Percentiles rank a stretch among this genome's conserved stretches.
Evolutionary conservation across 2,329 filamentous ascomycete species (phyloP).

Genomic region (Cadophora gregata): DNA sequence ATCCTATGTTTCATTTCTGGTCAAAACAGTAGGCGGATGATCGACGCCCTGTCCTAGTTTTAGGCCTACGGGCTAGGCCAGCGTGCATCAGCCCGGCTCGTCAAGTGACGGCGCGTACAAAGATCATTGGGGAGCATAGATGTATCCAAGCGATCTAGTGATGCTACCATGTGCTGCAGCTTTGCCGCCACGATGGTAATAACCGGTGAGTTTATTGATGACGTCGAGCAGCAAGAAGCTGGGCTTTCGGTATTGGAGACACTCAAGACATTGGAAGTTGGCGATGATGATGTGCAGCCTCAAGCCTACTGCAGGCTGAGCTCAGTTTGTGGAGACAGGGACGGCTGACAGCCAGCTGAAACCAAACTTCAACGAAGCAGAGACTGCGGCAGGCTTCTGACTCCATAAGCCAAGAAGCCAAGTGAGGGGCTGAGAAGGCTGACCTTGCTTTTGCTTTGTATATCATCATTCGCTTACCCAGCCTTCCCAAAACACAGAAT

Average conservation of each 20-base stretch:
- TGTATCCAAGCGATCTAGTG: constrained; percentile 14
- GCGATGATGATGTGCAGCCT: constrained; percentile 12
- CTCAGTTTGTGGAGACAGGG: constrained; percentile 6
- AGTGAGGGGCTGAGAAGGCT: constrained; percentile 18
- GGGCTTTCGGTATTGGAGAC: background rate
- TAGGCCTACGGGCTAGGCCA: constrained; percentile 8
- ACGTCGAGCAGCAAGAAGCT: background rate
- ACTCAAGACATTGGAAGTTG: background rate
- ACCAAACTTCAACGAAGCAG: constrained; percentile 15
- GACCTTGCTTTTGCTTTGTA: constrained; percentile 16
- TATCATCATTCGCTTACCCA: constrained; percentile 11
- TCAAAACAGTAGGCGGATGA: constrained; percentile 39
- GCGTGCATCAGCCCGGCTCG: constrained; percentile 8
- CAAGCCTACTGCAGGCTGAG: constrained; percentile 8
- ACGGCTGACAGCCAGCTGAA: constrained; percentile 17
- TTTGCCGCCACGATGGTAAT: constrained; percentile 1
- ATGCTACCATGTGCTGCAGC: constrained; percentile 16
- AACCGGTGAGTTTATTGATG: constrained; percentile 13
- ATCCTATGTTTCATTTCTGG: background rate
- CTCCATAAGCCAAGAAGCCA: constrained; percentile 17
- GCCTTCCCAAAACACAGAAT: constrained; percentile 1
- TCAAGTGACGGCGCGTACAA: constrained; percentile 13
- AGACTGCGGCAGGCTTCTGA: constrained; percentile 5
- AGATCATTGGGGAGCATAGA: background rate
- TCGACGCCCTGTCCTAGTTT: constrained; percentile 7